phyloP scores from a whole-genome alignment of 2,329 filamentous ascomycete species.

The Penicillium capsulatum region DNA sequence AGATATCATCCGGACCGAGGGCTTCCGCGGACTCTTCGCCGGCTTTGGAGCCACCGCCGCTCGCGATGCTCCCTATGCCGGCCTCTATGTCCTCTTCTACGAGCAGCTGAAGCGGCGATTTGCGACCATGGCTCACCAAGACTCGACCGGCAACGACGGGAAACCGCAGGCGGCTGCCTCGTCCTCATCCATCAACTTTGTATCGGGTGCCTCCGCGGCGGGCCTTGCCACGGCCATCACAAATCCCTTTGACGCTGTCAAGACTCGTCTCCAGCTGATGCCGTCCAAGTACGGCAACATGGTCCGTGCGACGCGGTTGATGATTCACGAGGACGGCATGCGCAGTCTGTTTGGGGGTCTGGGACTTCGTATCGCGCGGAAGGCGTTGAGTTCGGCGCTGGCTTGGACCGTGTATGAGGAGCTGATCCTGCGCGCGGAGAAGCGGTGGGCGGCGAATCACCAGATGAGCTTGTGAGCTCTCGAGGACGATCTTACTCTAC shows the following conservation, averaged over 20 bases:
- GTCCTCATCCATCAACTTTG: conserved; percentile 69
- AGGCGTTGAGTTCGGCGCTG: conserved; percentile 88
- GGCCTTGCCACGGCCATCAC: conserved; percentile 80
- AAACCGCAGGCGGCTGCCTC: conserved; percentile 21
- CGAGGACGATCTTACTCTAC: neutral
- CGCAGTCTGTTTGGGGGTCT: conserved; percentile 81
- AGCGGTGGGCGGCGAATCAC: conserved; percentile 31
- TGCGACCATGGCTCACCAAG: conserved; percentile 20
- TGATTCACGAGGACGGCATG: conserved; percentile 76
- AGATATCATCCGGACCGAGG: conserved; percentile 71
- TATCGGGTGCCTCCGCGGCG: conserved; percentile 74
- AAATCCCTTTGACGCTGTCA: conserved; percentile 95
- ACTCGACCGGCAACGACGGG: conserved; percentile 12
- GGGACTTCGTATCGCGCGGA: conserved; percentile 79
- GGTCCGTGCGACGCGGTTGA: conserved; percentile 67
- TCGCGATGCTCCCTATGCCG: conserved; percentile 93
- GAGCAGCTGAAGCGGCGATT: conserved; percentile 53
- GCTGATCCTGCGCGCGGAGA: conserved; percentile 69
- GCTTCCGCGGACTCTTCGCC: conserved; percentile 79
- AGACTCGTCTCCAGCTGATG: conserved; percentile 89
- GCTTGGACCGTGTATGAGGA: conserved; percentile 98
- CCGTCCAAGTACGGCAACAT: conserved; percentile 79
- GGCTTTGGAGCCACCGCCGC: conserved; percentile 92
- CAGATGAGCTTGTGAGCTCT: conserved; percentile 21
- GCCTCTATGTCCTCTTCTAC: conserved; percentile 90